These are phyloP conservation scores for Aspergillus sp. DNA, from an alignment of 2,329 filamentous ascomycete genomes.

Conservation along the genomic window DNA sequence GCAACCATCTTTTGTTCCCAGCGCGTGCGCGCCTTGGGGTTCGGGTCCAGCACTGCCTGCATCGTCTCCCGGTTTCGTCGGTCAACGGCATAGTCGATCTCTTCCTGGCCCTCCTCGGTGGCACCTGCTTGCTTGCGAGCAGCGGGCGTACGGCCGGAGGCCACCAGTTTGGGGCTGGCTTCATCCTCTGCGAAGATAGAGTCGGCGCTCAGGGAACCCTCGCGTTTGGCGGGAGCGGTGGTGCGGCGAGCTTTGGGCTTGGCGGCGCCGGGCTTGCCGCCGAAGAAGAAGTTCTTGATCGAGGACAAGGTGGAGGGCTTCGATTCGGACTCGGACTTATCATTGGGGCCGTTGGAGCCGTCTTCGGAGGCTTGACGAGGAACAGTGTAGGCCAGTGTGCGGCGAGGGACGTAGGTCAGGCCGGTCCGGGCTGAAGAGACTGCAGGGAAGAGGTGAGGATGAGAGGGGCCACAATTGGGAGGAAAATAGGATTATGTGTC, in stretches of 20 bases:
- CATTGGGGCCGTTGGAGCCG: conserved; percentile 17
- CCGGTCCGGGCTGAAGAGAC: conserved; percentile 34
- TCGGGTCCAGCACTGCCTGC: conserved; percentile 70
- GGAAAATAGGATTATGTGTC: background rate
- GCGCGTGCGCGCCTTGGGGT: conserved; percentile 67
- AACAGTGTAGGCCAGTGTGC: conserved; percentile 38
- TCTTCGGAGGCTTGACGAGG: conserved; percentile 35
- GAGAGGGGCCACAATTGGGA: background rate
- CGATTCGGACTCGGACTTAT: conserved; percentile 22
- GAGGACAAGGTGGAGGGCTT: conserved; percentile 33
- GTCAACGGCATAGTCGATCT: conserved; percentile 26
- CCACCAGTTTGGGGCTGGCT: conserved; percentile 26
- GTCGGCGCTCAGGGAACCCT: conserved; percentile 39
- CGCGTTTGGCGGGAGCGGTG: conserved; percentile 33
- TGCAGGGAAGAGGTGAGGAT: background rate
- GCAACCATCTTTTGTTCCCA: conserved; percentile 87
- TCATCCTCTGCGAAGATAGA: conserved; percentile 48
- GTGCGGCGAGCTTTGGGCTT: conserved; percentile 34
- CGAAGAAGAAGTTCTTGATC: conserved; percentile 39
- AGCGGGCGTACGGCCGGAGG: conserved; percentile 30
- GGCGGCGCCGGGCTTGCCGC: conserved; percentile 24
- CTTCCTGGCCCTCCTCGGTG: conserved; percentile 15
- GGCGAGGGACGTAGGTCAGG: conserved; percentile 38
- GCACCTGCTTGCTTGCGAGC: conserved; percentile 24
- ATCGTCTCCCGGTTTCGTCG: conserved; percentile 56